Evolutionary conservation across 306 rosid species (phyloP).

Genomic region (Trifolium subterraneum): DNA sequence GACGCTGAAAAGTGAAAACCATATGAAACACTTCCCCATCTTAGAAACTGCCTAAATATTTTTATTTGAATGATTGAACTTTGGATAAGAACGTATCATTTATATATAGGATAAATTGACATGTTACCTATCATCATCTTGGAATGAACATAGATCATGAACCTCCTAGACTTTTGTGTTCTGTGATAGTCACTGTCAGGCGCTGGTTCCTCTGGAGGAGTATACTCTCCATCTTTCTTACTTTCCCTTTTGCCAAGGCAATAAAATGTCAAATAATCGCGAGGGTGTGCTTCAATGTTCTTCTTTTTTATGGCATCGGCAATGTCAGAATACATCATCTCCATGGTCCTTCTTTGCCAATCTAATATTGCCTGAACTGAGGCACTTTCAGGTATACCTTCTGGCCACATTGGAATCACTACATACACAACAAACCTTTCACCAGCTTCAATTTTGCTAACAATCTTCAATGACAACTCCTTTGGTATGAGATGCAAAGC

Average conservation of each 20-base stretch:
- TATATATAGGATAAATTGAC: not conserved
- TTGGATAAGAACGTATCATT: not conserved
- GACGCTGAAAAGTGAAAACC: too few species aligned
- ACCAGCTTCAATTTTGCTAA: slow-evolving; percentile 72
- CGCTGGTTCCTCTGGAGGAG: slow-evolving; percentile 61
- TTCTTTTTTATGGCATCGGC: slow-evolving; percentile 52
- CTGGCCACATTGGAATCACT: slow-evolving; percentile 94
- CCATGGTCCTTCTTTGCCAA: slow-evolving; percentile 86
- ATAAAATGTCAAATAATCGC: slow-evolving; percentile 70
- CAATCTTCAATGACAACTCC: slow-evolving; percentile 77
- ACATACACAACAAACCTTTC: slow-evolving; percentile 72
- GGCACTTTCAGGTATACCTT: slow-evolving; percentile 77
- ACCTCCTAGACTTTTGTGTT: slow-evolving; percentile 68
- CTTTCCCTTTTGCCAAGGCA: slow-evolving; percentile 81
- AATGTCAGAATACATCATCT: slow-evolving; percentile 83
- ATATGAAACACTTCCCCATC: too few species aligned
- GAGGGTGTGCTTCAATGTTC: slow-evolving; percentile 56
- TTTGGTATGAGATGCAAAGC: slow-evolving; percentile 86
- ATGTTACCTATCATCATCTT: slow-evolving; percentile 88
- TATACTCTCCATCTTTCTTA: slow-evolving; percentile 45
- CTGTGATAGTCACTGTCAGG: slow-evolving; percentile 56
- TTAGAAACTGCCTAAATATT: not conserved
- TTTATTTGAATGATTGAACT: not conserved
- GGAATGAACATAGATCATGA: slow-evolving; percentile 94
- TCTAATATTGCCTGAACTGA: slow-evolving; percentile 85